Evolutionary conservation across 164 flowering plant species (phyloP), one percentile per base, ranked within the genome.

Genomic region (Kingdonia uniflora): DNA sequence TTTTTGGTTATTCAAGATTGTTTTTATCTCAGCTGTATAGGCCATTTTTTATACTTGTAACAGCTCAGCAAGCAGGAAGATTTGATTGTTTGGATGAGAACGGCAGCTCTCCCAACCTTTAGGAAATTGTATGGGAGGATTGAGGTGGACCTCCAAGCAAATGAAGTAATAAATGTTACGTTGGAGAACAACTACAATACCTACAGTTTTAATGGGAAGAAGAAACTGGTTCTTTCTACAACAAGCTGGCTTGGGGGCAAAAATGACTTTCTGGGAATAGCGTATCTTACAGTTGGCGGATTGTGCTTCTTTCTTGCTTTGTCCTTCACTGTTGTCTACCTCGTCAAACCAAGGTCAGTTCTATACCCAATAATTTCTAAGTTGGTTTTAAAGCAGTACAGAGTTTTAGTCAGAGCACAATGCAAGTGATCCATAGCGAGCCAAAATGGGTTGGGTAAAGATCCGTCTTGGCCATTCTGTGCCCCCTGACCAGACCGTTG

Each of bases 1-100:
- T n/a, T n/a, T n/a, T n/a, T n/a, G n/a, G n/a, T n/a, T n/a, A n/a
- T n/a, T n/a, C n/a, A n/a, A n/a, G n/a, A n/a, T n/a, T n/a, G n/a
- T n/a, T n/a, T n/a, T n/a, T n/a, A n/a, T n/a, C n/a, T n/a, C n/a
- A n/a, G n/a, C n/a, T n/a, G n/a, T n/a, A n/a, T n/a, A n/a, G n/a
- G n/a, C n/a, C n/a, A n/a, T n/a, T n/a, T n/a, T n/a, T n/a, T n/a
- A n/a, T n/a, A n/a, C n/a, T 11, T 64, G 59, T 19, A 51, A 61
- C 75, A 87, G 97, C 64, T 91, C 67, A 87, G 76, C 37, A 57
- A 85, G 66, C 98, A 91, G 51, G 97, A 86, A 67, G 80, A 86
- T 64, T 95, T 94, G 8, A 94, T 94, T 58, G 99, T 94, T 20
- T 89, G 99, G 99, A 94, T 94, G 99, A 70, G 99, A 72, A 94